phyloP scores from a whole-genome alignment of 805 yeast genomes.

The Candida stauntonica region DNA sequence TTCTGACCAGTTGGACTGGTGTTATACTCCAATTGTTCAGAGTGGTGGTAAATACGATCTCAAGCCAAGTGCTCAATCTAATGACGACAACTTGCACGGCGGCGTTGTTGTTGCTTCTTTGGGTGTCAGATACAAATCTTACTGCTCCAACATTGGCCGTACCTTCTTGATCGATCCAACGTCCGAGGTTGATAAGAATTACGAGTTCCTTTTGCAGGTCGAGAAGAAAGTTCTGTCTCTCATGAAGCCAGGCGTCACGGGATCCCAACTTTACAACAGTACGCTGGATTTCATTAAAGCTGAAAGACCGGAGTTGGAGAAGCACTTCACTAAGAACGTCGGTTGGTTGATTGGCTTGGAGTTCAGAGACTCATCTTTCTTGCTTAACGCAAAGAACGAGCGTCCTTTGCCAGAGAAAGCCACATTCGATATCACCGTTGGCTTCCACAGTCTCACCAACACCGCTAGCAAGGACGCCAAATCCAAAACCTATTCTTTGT shows the following conservation, averaged over 20 bases:
- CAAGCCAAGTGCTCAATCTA: slow-evolving; percentile 77
- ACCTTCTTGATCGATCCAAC: slow-evolving; percentile 90
- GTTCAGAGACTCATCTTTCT: slow-evolving; percentile 73
- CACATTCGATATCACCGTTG: slow-evolving; percentile 70
- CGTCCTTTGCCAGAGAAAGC: slow-evolving; percentile 66
- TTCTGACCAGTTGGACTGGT: slow-evolving; percentile 80
- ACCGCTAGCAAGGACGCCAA: slow-evolving; percentile 42
- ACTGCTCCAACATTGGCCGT: slow-evolving; percentile 84
- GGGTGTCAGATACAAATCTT: slow-evolving; percentile 82
- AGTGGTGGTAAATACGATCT: slow-evolving; percentile 84
- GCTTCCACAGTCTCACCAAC: slow-evolving; percentile 61
- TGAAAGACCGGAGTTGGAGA: slow-evolving; percentile 61
- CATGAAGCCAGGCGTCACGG: slow-evolving; percentile 60
- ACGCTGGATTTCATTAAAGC: slow-evolving; percentile 55
- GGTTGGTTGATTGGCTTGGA: slow-evolving; percentile 92
- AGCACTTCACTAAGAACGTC: slow-evolving; percentile 66
- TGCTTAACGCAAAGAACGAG: slow-evolving; percentile 70
- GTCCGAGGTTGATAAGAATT: slow-evolving; percentile 69
- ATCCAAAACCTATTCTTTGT: slow-evolving; percentile 60
- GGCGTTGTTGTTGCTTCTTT: slow-evolving; percentile 81
- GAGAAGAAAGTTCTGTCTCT: slow-evolving; percentile 59
- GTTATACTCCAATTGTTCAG: slow-evolving; percentile 86
- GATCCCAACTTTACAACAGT: slow-evolving; percentile 62
- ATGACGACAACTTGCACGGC: slow-evolving; percentile 56
- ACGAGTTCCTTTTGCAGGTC: slow-evolving; percentile 67